These are phyloP conservation scores for Castanopsis chinensis DNA, from an alignment of 306 rosid species.

Conservation along the genomic window DNA sequence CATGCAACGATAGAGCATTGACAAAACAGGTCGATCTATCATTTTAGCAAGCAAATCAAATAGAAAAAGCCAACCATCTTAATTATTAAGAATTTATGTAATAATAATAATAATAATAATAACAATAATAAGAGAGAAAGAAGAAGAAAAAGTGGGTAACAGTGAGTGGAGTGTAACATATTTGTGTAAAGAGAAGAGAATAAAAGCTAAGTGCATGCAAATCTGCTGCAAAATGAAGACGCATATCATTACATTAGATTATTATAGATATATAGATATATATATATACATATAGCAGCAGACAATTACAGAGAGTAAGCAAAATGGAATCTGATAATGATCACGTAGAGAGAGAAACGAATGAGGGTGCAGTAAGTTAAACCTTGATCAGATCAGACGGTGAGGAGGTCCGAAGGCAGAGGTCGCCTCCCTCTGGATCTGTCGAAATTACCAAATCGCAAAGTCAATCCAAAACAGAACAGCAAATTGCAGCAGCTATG, in stretches of 20 bases:
- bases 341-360: neutral
- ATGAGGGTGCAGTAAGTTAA: slow-evolving; percentile 3
- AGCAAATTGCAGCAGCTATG: too few species aligned
- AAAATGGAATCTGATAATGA: neutral
- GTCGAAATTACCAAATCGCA: neutral
- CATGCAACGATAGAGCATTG: slow-evolving; percentile 10
- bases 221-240: neutral
- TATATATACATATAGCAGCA: too few species aligned
- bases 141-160: neutral
- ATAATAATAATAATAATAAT: neutral
- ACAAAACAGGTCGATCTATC: slow-evolving; percentile 22
- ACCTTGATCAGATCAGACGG: slow-evolving; percentile 10
- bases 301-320: too few species aligned
- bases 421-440: slow-evolving; percentile 27
- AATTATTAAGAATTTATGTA: neutral
- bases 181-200: too few species aligned
- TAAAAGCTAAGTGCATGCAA: neutral
- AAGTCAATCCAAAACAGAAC: neutral
- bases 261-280: too few species aligned
- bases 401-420: neutral
- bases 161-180: too few species aligned
- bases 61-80: neutral
- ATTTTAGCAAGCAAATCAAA: neutral
- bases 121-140: neutral
- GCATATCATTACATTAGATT: too few species aligned